Conservation (phyloP, 1,139 yeast species). For the Saccharomycopsis hybrid region DNA sequence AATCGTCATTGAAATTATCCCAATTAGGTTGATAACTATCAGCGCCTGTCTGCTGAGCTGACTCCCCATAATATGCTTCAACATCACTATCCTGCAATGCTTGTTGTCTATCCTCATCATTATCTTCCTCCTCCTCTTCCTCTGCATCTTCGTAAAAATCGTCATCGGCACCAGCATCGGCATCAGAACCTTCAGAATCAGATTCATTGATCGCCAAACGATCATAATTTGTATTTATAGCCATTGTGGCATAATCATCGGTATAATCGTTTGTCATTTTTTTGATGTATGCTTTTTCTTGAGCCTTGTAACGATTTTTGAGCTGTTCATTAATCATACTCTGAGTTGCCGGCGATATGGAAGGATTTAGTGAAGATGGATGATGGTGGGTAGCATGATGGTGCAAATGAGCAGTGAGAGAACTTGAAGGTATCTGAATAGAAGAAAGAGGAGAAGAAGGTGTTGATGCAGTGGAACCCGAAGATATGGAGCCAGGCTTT, state of each 20-base stretch:
- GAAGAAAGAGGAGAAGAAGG: conserved; percentile 10
- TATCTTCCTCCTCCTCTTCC: conserved; percentile 25
- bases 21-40: no score
- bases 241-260: conserved; percentile 68
- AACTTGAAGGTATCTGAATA: not conserved
- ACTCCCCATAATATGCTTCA: no score
- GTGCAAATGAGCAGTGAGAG: not conserved
- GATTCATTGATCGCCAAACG: conserved; percentile 9
- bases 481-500: conserved; percentile 6
- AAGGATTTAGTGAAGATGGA: not conserved
- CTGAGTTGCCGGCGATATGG: not conserved
- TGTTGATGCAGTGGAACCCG: not conserved
- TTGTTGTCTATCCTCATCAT: conserved; percentile 24
- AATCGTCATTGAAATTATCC: no score
- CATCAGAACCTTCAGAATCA: conserved; percentile 17
- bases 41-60: no score
- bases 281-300: conserved; percentile 63
- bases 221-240: conserved; percentile 31
- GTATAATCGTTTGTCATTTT: conserved; percentile 56
- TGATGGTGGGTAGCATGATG: not conserved
- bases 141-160: no score
- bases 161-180: not conserved
- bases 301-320: conserved; percentile 32
- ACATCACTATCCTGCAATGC: not conserved
- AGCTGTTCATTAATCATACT: not conserved